A percentile compares a stretch with the other conserved stretches of the same genome.
Conservation (phyloP, 495 filamentous ascomycete genomes). For the Talaromyces wortmannii region DNA sequence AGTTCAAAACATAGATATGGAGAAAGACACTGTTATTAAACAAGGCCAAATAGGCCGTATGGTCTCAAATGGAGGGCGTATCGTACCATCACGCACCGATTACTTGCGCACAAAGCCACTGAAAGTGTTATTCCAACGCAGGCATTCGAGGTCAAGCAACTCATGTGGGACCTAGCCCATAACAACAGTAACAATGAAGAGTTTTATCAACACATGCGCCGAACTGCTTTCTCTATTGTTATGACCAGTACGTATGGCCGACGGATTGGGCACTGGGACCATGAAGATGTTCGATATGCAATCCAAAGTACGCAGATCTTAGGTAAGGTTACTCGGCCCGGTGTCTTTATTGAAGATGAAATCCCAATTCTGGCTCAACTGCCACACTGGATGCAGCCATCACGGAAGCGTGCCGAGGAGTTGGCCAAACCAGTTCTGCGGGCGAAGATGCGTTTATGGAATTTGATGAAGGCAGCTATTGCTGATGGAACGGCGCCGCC, state of each 20-base stretch:
- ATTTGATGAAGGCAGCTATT: background rate
- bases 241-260: constrained; percentile 20
- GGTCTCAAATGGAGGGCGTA: constrained; percentile 31
- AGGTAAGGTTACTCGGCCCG: background rate
- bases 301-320: background rate
- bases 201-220: constrained; percentile 20
- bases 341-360: constrained; percentile 4
- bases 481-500: background rate
- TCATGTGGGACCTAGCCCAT: constrained; percentile 44
- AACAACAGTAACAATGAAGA: constrained; percentile 6
- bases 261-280: constrained; percentile 15
- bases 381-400: constrained; percentile 8
- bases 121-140: constrained; percentile 29
- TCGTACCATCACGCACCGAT: constrained; percentile 24
- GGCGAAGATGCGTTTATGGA: background rate
- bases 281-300: background rate
- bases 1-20: background rate
- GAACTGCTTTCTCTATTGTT: constrained; percentile 19
- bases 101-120: constrained; percentile 15
- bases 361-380: constrained; percentile 12
- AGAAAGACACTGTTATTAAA: background rate
- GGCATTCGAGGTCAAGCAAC: constrained; percentile 37
- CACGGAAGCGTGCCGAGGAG: constrained; percentile 1
- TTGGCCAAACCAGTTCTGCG: background rate
- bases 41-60: constrained; percentile 15